Evolutionary conservation across 2,329 filamentous ascomycete genomes (phyloP).

Genomic region (Trichoderma afroharzianum): DNA sequence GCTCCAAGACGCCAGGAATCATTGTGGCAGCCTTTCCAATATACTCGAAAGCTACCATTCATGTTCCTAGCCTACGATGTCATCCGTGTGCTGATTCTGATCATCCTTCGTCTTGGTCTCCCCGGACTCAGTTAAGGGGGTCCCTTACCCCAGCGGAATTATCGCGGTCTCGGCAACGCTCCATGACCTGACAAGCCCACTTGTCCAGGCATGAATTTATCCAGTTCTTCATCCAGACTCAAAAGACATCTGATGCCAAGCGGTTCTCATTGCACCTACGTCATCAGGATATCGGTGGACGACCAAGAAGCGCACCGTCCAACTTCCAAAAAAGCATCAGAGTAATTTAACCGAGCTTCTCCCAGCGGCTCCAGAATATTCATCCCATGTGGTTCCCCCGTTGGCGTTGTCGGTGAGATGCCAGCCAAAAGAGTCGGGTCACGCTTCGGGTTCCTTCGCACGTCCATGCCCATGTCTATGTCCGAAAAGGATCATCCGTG

Average conservation of each 20-base stretch:
- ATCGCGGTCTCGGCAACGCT: background rate
- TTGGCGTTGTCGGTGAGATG: background rate
- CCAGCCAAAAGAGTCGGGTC: background rate
- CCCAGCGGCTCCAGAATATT: background rate
- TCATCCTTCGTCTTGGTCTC: background rate
- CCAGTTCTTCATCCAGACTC: background rate
- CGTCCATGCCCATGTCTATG: background rate
- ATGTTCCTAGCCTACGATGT: background rate
- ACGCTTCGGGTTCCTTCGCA: background rate
- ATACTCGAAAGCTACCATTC: background rate
- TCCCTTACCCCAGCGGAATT: background rate
- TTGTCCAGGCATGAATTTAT: background rate
- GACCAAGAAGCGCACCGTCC: background rate
- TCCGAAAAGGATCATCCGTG: background rate
- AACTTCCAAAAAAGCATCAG: too few species aligned
- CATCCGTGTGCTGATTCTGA: background rate
- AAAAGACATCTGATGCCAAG: background rate
- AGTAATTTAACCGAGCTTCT: background rate
- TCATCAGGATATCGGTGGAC: background rate
- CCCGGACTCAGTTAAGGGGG: background rate
- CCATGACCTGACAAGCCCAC: background rate
- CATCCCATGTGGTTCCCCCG: background rate
- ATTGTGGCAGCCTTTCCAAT: background rate
- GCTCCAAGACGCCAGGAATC: background rate
- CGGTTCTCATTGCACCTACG: background rate